Percentiles rank a stretch among this genome's conserved stretches.
Conservation (phyloP, 495 filamentous ascomycete genomes). For the Xylona heveae region DNA sequence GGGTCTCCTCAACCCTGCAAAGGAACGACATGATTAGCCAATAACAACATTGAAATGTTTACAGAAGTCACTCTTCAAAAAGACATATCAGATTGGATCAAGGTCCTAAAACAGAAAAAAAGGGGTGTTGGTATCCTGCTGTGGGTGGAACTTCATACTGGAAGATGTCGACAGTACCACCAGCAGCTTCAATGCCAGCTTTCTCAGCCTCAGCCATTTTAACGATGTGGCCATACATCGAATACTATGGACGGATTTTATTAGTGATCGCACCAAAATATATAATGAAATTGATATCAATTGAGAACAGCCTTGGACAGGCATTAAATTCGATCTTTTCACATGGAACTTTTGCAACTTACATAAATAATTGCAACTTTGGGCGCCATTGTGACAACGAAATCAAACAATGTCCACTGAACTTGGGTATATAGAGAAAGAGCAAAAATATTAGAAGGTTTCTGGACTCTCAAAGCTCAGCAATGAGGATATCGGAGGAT, state of each 20-base stretch:
- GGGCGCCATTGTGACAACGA: constrained; percentile 55
- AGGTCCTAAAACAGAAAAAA: no score
- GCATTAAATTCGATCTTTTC: neutral
- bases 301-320: neutral
- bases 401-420: constrained; percentile 5
- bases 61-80: no score
- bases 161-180: constrained; percentile 57
- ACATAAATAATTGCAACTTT: constrained; percentile 83
- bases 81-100: no score
- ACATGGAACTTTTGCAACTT: constrained; percentile 16
- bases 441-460: no score
- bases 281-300: constrained; percentile 1
- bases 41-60: no score
- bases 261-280: constrained; percentile 2
- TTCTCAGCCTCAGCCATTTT: constrained; percentile 76
- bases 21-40: no score
- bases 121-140: no score
- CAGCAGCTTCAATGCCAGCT: constrained; percentile 73
- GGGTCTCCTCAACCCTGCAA: constrained; percentile 62
- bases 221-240: constrained; percentile 83
- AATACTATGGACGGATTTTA: constrained; percentile 39
- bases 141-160: no score
- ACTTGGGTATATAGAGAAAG: no score
- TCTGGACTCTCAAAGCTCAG: no score
- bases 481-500: no score